Conservation (phyloP, 192 early-diverging fungal species). For the Pilaira anomala region DNA sequence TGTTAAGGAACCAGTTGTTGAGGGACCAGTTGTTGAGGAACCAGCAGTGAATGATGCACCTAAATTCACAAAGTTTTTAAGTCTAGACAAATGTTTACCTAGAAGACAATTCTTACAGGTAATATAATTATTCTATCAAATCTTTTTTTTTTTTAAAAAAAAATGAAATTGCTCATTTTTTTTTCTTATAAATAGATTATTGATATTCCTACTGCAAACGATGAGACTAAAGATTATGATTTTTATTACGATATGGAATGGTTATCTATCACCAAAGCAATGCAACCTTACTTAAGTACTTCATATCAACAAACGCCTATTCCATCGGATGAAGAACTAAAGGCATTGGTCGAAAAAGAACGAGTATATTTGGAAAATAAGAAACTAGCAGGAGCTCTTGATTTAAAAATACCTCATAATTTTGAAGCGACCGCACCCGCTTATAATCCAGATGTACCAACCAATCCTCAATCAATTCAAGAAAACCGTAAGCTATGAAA, state of each 20-base stretch:
- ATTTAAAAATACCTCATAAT: conserved; percentile 70
- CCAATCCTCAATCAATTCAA: background rate
- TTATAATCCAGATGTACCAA: conserved; percentile 7
- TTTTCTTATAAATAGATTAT: conserved; percentile 55
- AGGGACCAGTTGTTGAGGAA: background rate
- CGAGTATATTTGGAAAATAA: conserved; percentile 63
- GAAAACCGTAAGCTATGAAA: conserved; percentile 17
- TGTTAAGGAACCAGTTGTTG: background rate
- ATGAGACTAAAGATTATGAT: conserved; percentile 26
- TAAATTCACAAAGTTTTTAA: conserved; percentile 74
- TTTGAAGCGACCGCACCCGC: conserved; percentile 72
- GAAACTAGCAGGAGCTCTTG: conserved; percentile 49
- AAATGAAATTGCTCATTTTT: no score
- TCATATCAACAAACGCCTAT: conserved; percentile 43
- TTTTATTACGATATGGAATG: conserved; percentile 87
- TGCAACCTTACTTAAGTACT: conserved; percentile 53
- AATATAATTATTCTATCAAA: background rate
- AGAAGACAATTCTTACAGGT: conserved; percentile 81
- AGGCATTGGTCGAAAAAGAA: conserved; percentile 58
- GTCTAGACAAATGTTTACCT: conserved; percentile 93
- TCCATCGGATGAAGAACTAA: conserved; percentile 43
- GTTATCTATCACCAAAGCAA: conserved; percentile 71
- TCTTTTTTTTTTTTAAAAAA: no score
- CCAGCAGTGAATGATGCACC: background rate
- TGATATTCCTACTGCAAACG: conserved; percentile 43